Percentiles rank a stretch among this genome's conserved stretches.
phyloP scores from a whole-genome alignment of 257 asterid genomes.

The Nicotiana otophora region DNA sequence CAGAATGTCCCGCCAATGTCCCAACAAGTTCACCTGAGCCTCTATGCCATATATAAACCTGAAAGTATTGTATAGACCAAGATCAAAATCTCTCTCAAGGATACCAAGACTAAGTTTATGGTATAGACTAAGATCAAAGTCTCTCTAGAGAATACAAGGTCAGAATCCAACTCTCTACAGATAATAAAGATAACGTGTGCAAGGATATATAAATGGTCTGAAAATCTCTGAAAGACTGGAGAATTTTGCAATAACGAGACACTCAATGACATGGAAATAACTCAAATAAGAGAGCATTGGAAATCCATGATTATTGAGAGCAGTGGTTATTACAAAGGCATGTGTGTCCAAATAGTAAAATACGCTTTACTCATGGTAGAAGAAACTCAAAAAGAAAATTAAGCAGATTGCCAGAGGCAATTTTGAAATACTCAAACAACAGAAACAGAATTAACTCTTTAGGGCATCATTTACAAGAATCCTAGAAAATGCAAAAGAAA shows the following conservation, averaged over 20 bases:
- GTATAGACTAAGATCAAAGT: neutral
- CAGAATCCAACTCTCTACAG: neutral
- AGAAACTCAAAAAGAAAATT: neutral
- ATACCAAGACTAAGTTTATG: neutral
- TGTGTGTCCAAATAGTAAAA: neutral
- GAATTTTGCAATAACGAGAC: neutral
- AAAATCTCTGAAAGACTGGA: neutral
- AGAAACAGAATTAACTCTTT: conserved; percentile 1
- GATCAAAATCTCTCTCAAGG: neutral
- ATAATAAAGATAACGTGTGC: neutral
- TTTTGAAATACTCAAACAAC: neutral
- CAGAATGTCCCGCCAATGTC: conserved; percentile 65
- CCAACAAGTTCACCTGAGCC: conserved; percentile 55
- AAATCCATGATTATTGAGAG: neutral
- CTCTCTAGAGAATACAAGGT: neutral
- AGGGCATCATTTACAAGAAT: neutral
- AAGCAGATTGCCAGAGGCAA: neutral
- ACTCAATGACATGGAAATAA: neutral
- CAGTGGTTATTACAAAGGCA: neutral
- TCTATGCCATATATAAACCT: conserved; percentile 90
- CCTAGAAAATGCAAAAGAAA: neutral
- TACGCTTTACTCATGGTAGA: neutral
- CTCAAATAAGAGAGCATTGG: neutral
- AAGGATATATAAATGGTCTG: neutral
- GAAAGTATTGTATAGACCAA: neutral